Evolutionary conservation across 1,139 yeast genomes (phyloP), one percentile per base, ranked within the genome.

Genomic region (Candida sojae): DNA sequence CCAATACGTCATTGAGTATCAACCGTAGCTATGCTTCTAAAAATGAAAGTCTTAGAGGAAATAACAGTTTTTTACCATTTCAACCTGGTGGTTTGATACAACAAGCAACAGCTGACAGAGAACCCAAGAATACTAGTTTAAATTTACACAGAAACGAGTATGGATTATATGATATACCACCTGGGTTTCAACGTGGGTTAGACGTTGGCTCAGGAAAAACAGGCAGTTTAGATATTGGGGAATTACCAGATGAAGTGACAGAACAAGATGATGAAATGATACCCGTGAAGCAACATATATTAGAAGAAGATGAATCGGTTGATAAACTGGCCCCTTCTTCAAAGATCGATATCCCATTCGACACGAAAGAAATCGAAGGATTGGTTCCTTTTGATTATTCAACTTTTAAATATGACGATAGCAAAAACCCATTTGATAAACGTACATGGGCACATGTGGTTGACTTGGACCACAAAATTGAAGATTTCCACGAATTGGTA

Each of bases 381-480:
- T 69, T 91, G 12, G 77, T 91, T n/a, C 96, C 97, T 0, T 71
- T 82, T 44, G 88, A 86, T 52, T 73, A 64, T 51, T 43, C 66
- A 0, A 53, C 61, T 26, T 60, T 73, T 37, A 62, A 58, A 53
- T 62, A 65, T 3, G 60, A 66, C 28, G 69, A 67, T 26, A 57
- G 66, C 32, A 65, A 64, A 46, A 42, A 38, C 39, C 33, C 44
- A 8, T n/a, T 32, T 7, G 56, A 66, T 25, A 82, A 80, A 51
- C 82, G 80, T 52, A 82, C 85, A 49, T 93, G 98, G 98, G 99
- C 99, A 0, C 99, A 93, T 68, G 83, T 89, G 43, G 97, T 93
- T 17, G 97, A 93, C 60, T 72, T 93, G 45, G 84, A 88, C 60
- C 96, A 90, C 59, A 82, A 79, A 49, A 80, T 93, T 51, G 88